Evolutionary conservation across 139 green algal genomes (phyloP), one percentile per base, ranked within the genome.

Genomic region (Coelastrella sp.): DNA sequence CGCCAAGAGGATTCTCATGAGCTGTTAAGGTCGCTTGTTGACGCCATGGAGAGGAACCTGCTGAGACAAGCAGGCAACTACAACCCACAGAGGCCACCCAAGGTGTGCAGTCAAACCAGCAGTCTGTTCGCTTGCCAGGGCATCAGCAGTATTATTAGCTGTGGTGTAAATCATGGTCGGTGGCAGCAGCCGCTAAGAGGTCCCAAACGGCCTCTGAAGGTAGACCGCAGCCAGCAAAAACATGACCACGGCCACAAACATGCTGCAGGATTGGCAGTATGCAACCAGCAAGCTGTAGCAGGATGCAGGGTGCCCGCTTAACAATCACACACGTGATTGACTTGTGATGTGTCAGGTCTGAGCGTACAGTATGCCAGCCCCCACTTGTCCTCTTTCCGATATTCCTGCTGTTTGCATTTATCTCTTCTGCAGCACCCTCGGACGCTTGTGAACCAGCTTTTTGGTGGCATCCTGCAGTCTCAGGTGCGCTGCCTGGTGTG

Each of bases 401-500:
- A 19, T 35, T 1, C 22, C 22, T 19, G 4, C 22, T 49, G 19
- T 79, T 56, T 80, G 65, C 27, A 24, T 15, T 17, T 85, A 75
- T 56, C 20, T n/a, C 7, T 10, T 35, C 56, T 74, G 86, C 93
- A 94, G 93, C 59, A 59, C 61, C 85, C 78, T 11, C 79, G 66
- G 12, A 95, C 93, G 6, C 76, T 94, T 7, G 89, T 94, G 11
- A 92, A 95, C 83, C 65, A 92, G 25, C 78, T 95, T 70, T 95
- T 95, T 61, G 20, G 82, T 11, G 98, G 98, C 19, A 89, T 91
- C 27, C 95, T 98, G 70, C 92, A 96, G 78, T 98, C 94, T 92
- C 94, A 97, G 92, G 94, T 99, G 12, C 95, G 95, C 82, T 99
- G 97, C 91, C 90, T 91, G 20, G 85, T 89, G 65, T 99, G 98